A percentile compares a stretch with the other conserved stretches of the same genome.
phyloP scores from a whole-genome alignment of 768 basidiomycete genomes.

The Flagelloscypha sp. region DNA sequence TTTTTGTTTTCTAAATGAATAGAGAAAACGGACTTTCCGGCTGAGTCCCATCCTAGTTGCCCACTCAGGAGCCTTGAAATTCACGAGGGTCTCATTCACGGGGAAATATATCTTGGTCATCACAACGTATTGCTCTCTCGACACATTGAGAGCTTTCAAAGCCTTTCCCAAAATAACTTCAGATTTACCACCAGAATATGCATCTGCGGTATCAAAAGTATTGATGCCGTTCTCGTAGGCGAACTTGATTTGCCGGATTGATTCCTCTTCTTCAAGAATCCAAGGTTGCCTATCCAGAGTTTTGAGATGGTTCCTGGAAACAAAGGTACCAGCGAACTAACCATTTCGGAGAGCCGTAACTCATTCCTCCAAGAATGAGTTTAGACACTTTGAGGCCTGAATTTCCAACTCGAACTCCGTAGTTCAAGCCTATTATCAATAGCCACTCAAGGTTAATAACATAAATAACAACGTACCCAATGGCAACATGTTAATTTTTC shows the following conservation, averaged over 20 bases:
- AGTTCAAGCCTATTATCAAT: too few relatives aligned
- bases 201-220: constrained; percentile 34
- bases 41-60: constrained; percentile 39
- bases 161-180: constrained; percentile 41
- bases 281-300: constrained; percentile 21
- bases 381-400: constrained; percentile 33
- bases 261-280: constrained; percentile 34
- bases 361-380: constrained; percentile 34
- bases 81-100: constrained; percentile 34
- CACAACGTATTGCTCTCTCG: constrained; percentile 32
- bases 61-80: constrained; percentile 36
- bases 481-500: too few relatives aligned
- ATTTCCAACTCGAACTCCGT: constrained; percentile 18
- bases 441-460: too few relatives aligned
- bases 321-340: too few relatives aligned
- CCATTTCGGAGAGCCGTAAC: constrained; percentile 21
- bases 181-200: constrained; percentile 55
- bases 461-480: too few relatives aligned
- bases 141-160: constrained; percentile 26
- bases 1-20: not conserved
- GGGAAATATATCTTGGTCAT: constrained; percentile 36
- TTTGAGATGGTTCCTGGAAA: too few relatives aligned
- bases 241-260: constrained; percentile 30
- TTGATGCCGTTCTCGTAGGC: constrained; percentile 31
- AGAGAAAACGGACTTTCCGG: constrained; percentile 27